Percentiles rank a stretch among this genome's conserved stretches.
phyloP scores from a whole-genome alignment of 2,329 filamentous ascomycete species.

The Talaromyces albobiverticillius region DNA sequence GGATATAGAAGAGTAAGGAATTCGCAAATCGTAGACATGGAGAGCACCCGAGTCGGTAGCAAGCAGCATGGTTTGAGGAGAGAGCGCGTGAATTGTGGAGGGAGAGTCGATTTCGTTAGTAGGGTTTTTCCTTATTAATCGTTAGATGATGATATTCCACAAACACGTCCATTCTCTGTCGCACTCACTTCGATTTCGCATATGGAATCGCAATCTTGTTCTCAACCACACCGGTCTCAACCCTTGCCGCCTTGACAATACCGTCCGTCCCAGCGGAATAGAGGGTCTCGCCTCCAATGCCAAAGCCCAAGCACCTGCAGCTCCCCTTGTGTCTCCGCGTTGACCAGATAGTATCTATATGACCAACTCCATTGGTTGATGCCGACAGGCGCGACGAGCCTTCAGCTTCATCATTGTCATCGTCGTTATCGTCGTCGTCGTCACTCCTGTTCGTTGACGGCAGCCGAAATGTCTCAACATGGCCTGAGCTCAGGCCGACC shows the following conservation, averaged over 20 bases:
- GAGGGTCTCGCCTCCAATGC: conserved; percentile 69
- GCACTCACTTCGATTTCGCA: conserved; percentile 39
- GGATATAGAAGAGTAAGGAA: conserved; percentile 51
- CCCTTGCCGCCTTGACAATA: conserved; percentile 59
- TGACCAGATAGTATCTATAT: conserved; percentile 80
- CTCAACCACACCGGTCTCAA: conserved; percentile 63
- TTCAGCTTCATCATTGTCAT: conserved; percentile 44
- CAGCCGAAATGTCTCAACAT: conserved; percentile 80
- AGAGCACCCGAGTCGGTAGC: conserved; percentile 87
- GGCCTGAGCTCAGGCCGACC: conserved; percentile 78
- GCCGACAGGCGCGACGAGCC: conserved; percentile 37
- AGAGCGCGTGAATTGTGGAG: conserved; percentile 59
- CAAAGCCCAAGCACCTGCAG: conserved; percentile 78
- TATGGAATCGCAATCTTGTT: conserved; percentile 77
- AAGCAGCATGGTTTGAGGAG: conserved; percentile 82
- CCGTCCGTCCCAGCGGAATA: conserved; percentile 62
- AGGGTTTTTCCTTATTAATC: conserved; percentile 3
- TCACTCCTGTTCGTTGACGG: conserved; percentile 55
- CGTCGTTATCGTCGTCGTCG: conserved; percentile 48
- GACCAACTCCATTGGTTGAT: conserved; percentile 61
- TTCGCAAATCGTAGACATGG: conserved; percentile 81
- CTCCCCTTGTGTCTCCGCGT: conserved; percentile 91
- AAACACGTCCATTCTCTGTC: background rate
- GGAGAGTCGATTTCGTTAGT: conserved; percentile 69
- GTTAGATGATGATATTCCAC: background rate